phyloP scores from a whole-genome alignment of 495 filamentous ascomycete species.

The Penicillium subrubescens region DNA sequence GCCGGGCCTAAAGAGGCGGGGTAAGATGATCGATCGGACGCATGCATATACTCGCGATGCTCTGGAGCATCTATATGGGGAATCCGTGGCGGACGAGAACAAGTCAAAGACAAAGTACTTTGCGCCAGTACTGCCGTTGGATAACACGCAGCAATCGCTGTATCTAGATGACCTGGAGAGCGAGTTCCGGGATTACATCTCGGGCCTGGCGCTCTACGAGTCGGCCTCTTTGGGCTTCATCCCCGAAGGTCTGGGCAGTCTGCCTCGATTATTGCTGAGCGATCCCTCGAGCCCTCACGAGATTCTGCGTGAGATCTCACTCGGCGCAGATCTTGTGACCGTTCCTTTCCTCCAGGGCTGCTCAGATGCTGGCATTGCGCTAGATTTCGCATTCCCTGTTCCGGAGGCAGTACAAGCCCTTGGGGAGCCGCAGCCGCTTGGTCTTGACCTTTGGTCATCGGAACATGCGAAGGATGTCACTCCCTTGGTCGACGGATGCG shows the following conservation, averaged over 20 bases:
- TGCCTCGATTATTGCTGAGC: constrained; percentile 76
- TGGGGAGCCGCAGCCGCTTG: constrained; percentile 54
- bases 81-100: constrained; percentile 35
- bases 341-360: constrained; percentile 69
- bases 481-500: constrained; percentile 63
- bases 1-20: constrained; percentile 68
- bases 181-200: constrained; percentile 56
- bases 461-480: constrained; percentile 56
- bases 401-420: constrained; percentile 23
- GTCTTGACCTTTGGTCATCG: constrained; percentile 71
- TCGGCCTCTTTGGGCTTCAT: constrained; percentile 68
- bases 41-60: constrained; percentile 65
- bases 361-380: constrained; percentile 84
- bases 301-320: constrained; percentile 67
- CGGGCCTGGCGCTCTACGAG: constrained; percentile 83
- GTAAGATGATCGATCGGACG: constrained; percentile 85
- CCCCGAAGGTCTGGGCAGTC: constrained; percentile 51
- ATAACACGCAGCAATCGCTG: constrained; percentile 70
- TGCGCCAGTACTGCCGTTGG: constrained; percentile 77
- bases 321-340: constrained; percentile 80
- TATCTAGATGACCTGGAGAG: constrained; percentile 69
- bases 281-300: constrained; percentile 69
- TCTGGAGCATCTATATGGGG: constrained; percentile 53
- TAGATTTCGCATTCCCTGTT: constrained; percentile 77
- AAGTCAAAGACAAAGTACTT: constrained; percentile 58